Conservation (phyloP, 1,284 basidiomycete genomes). For the Ustilago xerochloae region DNA sequence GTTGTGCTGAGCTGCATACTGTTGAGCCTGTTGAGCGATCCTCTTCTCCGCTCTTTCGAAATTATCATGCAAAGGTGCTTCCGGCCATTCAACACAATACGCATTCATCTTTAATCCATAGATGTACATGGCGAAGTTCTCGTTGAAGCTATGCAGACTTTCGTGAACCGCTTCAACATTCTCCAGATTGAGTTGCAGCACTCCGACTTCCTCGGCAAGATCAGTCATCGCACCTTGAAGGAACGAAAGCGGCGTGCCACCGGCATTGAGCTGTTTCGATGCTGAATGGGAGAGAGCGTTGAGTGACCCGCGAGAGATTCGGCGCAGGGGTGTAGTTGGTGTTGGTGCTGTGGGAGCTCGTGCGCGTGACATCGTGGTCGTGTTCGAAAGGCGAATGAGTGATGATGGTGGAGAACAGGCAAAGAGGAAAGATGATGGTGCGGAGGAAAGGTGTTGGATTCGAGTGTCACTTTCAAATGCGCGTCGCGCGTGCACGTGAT, state of each 20-base stretch:
- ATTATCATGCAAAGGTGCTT: slow-evolving; percentile 69
- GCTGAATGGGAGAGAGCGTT: slow-evolving; percentile 78
- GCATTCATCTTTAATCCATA: slow-evolving; percentile 95
- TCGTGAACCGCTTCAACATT: slow-evolving; percentile 78
- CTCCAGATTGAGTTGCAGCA: slow-evolving; percentile 80
- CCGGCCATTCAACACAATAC: slow-evolving; percentile 88
- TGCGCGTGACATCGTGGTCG: slow-evolving; percentile 26
- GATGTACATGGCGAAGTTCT: slow-evolving; percentile 89
- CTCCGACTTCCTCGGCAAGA: slow-evolving; percentile 85
- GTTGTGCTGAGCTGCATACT: slow-evolving; percentile 41
- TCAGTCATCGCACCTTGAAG: slow-evolving; percentile 85
- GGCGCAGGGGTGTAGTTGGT: slow-evolving; percentile 79
- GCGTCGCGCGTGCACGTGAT: slow-evolving; percentile 48
- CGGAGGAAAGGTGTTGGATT: slow-evolving; percentile 11
- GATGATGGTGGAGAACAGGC: neutral
- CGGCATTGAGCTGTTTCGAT: slow-evolving; percentile 48
- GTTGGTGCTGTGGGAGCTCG: slow-evolving; percentile 24
- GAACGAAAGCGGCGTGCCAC: slow-evolving; percentile 80
- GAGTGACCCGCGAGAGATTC: slow-evolving; percentile 90
- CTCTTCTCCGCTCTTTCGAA: slow-evolving; percentile 57
- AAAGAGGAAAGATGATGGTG: slow-evolving; percentile 2
- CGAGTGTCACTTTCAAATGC: slow-evolving; percentile 35
- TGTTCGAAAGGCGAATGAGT: neutral
- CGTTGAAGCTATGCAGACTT: slow-evolving; percentile 86
- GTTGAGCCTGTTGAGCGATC: slow-evolving; percentile 46